Evolutionary conservation across 2,329 filamentous ascomycete genomes (phyloP), one percentile per base, ranked within the genome.

Genomic region (Apiospora kogelbergensis): DNA sequence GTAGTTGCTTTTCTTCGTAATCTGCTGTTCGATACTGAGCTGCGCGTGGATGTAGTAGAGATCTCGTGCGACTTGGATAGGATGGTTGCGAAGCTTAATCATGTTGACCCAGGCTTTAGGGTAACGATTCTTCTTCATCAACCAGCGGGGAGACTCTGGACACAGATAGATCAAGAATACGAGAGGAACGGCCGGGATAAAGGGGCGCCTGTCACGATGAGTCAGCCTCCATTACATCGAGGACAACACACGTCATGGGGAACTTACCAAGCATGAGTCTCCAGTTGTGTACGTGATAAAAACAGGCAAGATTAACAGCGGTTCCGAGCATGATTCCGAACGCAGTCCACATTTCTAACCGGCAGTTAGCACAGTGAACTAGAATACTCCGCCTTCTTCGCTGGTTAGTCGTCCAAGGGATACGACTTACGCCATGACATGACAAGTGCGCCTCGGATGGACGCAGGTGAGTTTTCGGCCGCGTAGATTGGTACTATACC

Each of bases 381-480:
- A 4, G 3, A 17, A 11, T 6, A 37, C 2, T 60, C 67, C 15
- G 73, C 70, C 53, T 74, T 71, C 33, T 41, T 53, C 44, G 71
- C 72, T 42, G 71, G 69, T 37, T 66, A 70, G 45, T n/a, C 22
- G 53, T 53, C 44, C 17, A 24, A 60, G 53, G 68, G 48, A 3
- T n/a, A 6, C 53, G 48, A 74, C 74, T 73, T 71, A 75, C 77
- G 91, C 92, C 93, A 95, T 71, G 90, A 90, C 92, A 95, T 95
- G 71, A 95, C 92, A 22, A 96, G 83, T 9, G 91, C 92, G 72
- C 92, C 91, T 76, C 92, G 88, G 68, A 94, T 90, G 1, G 84
- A 78, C 1, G 91, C 89, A 0, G 92, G 92, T 0, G 90, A 87
- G 68, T 89, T 92, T 78, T 95, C 92, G 2, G 92, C 92, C 0